phyloP scores from a whole-genome alignment of 352 stramenopile genomes.

The Pythium myriotylum region DNA sequence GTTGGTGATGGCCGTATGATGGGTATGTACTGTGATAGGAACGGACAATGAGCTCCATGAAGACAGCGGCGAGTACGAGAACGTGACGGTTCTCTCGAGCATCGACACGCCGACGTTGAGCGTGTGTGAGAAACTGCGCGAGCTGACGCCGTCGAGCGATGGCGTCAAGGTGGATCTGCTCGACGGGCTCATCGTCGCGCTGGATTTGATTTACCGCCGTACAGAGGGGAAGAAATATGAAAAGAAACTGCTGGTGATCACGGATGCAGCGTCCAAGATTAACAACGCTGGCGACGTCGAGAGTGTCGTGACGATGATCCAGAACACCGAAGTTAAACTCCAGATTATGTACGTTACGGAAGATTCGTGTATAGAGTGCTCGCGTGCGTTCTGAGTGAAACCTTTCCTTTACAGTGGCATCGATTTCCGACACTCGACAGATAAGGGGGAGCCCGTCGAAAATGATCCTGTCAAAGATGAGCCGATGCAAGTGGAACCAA shows the following conservation, averaged over 20 bases:
- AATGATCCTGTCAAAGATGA: conserved; percentile 27
- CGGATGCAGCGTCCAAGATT: conserved; percentile 66
- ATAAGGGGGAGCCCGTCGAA: conserved; percentile 18
- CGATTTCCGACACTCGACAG: conserved; percentile 63
- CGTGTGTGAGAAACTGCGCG: conserved; percentile 60
- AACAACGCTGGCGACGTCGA: conserved; percentile 65
- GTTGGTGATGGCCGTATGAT: too few species aligned
- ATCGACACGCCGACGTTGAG: conserved; percentile 65
- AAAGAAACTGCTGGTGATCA: conserved; percentile 76
- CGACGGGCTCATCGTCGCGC: conserved; percentile 79
- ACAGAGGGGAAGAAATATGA: conserved; percentile 83
- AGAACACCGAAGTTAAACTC: conserved; percentile 78
- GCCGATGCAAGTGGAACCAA: conserved; percentile 9
- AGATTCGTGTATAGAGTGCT: neutral
- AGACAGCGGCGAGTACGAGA: conserved; percentile 52
- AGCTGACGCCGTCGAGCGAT: conserved; percentile 23
- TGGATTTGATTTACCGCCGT: conserved; percentile 75
- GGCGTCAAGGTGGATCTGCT: conserved; percentile 56
- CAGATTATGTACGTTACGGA: conserved; percentile 72
- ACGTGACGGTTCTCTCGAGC: conserved; percentile 61
- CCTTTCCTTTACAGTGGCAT: conserved; percentile 58
- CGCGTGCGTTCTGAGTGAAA: too few species aligned
- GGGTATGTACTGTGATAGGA: too few species aligned
- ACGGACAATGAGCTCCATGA: conserved; percentile 84
- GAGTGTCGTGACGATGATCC: conserved; percentile 71